Conservation (phyloP, 2,329 filamentous ascomycete genomes). For the Hirsutella thompsonii region DNA sequence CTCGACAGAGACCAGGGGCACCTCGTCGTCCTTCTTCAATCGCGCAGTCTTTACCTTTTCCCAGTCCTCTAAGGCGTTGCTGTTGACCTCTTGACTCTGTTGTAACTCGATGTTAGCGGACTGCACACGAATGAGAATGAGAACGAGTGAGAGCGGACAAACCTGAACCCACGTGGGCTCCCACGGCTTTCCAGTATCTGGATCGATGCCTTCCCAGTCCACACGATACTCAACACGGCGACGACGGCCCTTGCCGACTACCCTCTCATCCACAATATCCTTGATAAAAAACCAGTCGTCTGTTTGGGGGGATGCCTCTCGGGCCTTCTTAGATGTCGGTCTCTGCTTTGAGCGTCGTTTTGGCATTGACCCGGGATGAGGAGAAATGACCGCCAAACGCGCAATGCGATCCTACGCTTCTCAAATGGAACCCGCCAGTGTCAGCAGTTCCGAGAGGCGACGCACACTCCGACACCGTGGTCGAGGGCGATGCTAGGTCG, state of each 20-base stretch:
- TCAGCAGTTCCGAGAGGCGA: background rate
- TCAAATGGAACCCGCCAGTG: background rate
- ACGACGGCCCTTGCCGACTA: conserved; percentile 8
- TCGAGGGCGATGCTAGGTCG: conserved; percentile 20
- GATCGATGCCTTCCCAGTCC: conserved; percentile 22
- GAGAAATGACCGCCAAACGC: background rate
- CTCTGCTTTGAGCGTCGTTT: conserved; percentile 12
- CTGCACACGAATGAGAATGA: conserved; percentile 2
- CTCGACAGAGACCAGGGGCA: conserved; percentile 2
- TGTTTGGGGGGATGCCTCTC: conserved; percentile 6
- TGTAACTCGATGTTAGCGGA: conserved; percentile 8
- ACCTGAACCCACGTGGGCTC: conserved; percentile 18
- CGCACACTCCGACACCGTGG: conserved; percentile 12
- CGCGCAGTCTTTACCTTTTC: conserved; percentile 10
- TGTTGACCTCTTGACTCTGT: conserved; percentile 18
- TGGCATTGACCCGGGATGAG: conserved; percentile 16
- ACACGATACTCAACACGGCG: conserved; percentile 25
- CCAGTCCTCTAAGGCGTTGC: conserved; percentile 20
- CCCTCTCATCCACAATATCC: conserved; percentile 23
- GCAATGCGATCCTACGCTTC: background rate
- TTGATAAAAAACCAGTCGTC: conserved; percentile 21
- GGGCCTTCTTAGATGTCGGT: conserved; percentile 9
- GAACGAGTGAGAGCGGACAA: background rate
- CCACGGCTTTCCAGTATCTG: conserved; percentile 19
- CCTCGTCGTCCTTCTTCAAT: background rate